phyloP scores from a whole-genome alignment of 2,329 filamentous ascomycete genomes.

The Xylaria sp. region DNA sequence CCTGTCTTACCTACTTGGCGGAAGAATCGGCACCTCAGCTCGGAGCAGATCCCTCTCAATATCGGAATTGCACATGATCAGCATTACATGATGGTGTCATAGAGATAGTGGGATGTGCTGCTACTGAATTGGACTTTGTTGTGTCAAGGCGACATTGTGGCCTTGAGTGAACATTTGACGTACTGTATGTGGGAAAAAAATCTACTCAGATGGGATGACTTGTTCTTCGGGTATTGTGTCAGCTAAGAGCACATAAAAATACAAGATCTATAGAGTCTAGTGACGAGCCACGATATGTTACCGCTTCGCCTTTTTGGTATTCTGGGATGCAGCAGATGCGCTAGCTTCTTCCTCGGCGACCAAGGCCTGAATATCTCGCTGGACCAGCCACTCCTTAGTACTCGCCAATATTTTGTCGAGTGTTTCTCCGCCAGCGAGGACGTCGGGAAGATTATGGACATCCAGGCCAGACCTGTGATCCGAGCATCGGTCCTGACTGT shows the following conservation, averaged over 20 bases:
- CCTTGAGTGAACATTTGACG: not conserved
- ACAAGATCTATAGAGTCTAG: slow-evolving; percentile 3
- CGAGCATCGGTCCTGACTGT: slow-evolving; percentile 76
- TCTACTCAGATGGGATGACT: too few relatives aligned
- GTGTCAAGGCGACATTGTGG: not conserved
- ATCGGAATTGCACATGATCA: not conserved
- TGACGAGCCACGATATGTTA: slow-evolving; percentile 3
- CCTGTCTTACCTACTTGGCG: not conserved
- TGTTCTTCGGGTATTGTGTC: slow-evolving; percentile 5
- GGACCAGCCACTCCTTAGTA: slow-evolving; percentile 75
- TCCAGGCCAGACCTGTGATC: slow-evolving; percentile 85
- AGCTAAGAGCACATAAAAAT: not conserved
- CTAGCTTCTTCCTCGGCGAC: slow-evolving; percentile 66
- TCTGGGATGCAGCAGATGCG: slow-evolving; percentile 43
- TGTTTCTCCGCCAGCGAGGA: slow-evolving; percentile 75
- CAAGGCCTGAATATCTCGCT: slow-evolving; percentile 74
- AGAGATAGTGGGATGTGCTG: not conserved
- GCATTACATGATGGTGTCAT: not conserved
- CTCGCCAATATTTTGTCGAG: slow-evolving; percentile 80
- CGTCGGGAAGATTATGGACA: slow-evolving; percentile 77
- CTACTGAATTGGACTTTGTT: not conserved
- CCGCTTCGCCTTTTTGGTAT: slow-evolving; percentile 34
- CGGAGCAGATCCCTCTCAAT: too few relatives aligned
- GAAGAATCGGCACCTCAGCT: not conserved
- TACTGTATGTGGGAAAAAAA: too few relatives aligned